These are phyloP conservation scores for Vitis labrusca DNA, from an alignment of 164 flowering plant genomes.

Conservation along the genomic window DNA sequence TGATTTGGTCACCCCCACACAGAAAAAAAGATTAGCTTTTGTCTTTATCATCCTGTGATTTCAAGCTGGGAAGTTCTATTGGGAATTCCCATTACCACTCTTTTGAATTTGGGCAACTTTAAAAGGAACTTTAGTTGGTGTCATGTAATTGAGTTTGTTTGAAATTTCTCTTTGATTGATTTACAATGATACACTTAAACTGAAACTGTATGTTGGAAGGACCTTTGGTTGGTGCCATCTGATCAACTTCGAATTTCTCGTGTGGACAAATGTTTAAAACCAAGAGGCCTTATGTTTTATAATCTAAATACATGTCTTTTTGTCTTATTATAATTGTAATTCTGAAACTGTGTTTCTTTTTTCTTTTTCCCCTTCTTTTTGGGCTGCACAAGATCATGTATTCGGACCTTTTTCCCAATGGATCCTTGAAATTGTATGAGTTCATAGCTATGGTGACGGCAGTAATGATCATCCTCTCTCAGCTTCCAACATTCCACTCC, in stretches of 20 bases:
- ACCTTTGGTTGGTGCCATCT: too few relatives aligned
- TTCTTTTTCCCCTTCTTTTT: slow-evolving; percentile 1
- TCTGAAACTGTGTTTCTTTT: not conserved
- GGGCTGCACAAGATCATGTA: slow-evolving; percentile 65
- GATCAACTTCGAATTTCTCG: too few relatives aligned
- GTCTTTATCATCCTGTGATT: not conserved
- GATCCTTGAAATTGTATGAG: slow-evolving; percentile 73
- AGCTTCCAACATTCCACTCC: slow-evolving; percentile 90
- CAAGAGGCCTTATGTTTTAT: not conserved
- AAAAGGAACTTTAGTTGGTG: too few relatives aligned
- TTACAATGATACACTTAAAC: too few relatives aligned
- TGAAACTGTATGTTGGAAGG: too few relatives aligned
- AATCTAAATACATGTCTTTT: not conserved
- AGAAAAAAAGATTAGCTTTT: not conserved
- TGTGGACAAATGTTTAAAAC: too few relatives aligned
- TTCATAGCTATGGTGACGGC: slow-evolving; percentile 88
- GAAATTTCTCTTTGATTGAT: too few relatives aligned
- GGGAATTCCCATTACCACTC: too few relatives aligned
- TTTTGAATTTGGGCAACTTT: too few relatives aligned
- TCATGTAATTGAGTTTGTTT: too few relatives aligned
- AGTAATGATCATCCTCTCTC: slow-evolving; percentile 88
- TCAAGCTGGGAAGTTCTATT: not conserved
- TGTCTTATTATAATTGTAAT: not conserved
- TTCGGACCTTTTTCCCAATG: slow-evolving; percentile 58
- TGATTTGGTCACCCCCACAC: not conserved